These are phyloP conservation scores for Nematocida ironsii DNA, from an alignment of 371 early-diverging fungal species.

Conservation along the genomic window DNA sequence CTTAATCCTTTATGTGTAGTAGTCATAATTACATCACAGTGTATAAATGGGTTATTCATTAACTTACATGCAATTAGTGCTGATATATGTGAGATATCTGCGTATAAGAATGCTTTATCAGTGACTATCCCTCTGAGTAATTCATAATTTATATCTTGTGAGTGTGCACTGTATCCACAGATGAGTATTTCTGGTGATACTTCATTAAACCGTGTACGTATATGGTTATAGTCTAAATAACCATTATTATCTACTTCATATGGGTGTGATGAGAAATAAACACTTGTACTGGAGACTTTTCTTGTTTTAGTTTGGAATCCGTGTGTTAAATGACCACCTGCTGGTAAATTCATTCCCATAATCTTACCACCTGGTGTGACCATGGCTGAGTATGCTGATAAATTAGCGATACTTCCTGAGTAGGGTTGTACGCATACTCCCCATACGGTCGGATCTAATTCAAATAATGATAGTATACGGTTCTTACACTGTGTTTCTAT, in stretches of 20 bases:
- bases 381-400: conserved; percentile 89
- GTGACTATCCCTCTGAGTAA: conserved; percentile 72
- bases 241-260: conserved; percentile 84
- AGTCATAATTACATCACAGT: conserved; percentile 94
- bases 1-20: conserved; percentile 96
- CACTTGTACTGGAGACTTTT: conserved; percentile 91
- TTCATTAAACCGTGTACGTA: conserved; percentile 78
- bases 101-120: conserved; percentile 84
- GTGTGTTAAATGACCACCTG: conserved; percentile 97
- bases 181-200: conserved; percentile 92
- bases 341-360: conserved; percentile 95
- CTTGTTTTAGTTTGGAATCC: conserved; percentile 93
- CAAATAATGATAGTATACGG: conserved; percentile 86
- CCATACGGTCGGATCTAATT: conserved; percentile 81
- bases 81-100: conserved; percentile 94
- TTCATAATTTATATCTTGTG: conserved; percentile 86
- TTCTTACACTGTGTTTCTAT: conserved; percentile 80
- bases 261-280: conserved; percentile 92
- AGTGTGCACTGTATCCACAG: conserved; percentile 92
- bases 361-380: conserved; percentile 92
- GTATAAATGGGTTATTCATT: conserved; percentile 76
- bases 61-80: conserved; percentile 67
- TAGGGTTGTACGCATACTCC: conserved; percentile 95
- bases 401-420: conserved; percentile 88
- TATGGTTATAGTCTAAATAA: conserved; percentile 83